Evolutionary conservation across 352 stramenopile species (phyloP), one percentile per base, ranked within the genome.

Genomic region (Phytopythium helicoides): DNA sequence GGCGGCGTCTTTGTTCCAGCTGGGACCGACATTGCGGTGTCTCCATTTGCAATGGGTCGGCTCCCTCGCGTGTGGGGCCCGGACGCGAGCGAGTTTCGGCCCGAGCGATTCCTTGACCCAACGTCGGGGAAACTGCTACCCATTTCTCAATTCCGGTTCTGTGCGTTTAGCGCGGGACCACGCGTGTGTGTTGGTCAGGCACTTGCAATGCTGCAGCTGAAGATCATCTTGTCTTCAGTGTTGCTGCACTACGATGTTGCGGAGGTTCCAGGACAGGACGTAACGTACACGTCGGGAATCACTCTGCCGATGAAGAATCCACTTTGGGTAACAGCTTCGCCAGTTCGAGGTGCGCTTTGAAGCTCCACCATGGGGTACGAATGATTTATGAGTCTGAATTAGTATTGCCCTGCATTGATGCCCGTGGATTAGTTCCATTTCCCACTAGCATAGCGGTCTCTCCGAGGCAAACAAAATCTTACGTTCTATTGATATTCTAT

Each of bases 241-340:
- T 46, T 76, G 52, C 73, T 77, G 33, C 62, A 74, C 42, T 66
- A 71, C 26, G 33, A 61, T 25, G 68, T 83, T 51, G 54, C 56
- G 1, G 80, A 73, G 23, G 68, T 83, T 23, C 76, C 72, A 19
- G 72, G 76, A 10, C 63, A 86, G 39, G 71, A 83, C 26, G 81
- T 89, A 28, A 72, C 71, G 14, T 86, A 86, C 67, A 87, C 79
- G 41, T 63, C 78, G 56, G 68, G 80, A 46, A 85, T 89, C 61
- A 80, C 76, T 1, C 69, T 86, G 1, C 51, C 74, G 16, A 66
- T 78, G 55, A 65, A 71, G 65, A 40, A 67, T 15, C 60, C 64
- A 48, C 50, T 73, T 25, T 54, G 59, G 34, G 67, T 73, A 49
- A 18, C 18, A n/a, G 23, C 28, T 9, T 10, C 37, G 14, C 49